Base-by-base conservation (phyloP, 2,329 filamentous ascomycete genomes). In the Neophaeococcomyces aloes region DNA sequence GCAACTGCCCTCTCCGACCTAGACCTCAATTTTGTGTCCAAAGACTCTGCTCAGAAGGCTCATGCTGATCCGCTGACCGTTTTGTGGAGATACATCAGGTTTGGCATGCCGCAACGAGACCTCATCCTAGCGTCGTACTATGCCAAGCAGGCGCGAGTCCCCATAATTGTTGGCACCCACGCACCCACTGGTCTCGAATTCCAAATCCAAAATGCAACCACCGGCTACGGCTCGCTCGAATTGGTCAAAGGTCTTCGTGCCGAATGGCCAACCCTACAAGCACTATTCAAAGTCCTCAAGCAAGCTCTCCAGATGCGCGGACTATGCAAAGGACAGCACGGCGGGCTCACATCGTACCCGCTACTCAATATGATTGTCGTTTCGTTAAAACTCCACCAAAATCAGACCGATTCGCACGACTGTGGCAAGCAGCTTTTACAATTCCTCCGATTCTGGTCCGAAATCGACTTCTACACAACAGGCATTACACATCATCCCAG, bases 301-400 rank as follows among this genome's bases (percentile, higher is more conserved):
- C 62, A 69, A 38, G 61, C 68, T 13, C 61, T 81, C 31, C 65
- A 72, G 40, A 60, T 70, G 17, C 67, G 71, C 30, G 65, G 64
- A 18, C 56, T 79, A 2, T 64, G 65, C 25, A 67, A 72, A 41
- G 64, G 69, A 14, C 65, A 60, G 42, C 53, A 57, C 2, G 68
- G 68, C n/a, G 71, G 73, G 1, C 58, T 79, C 27, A 68, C 67
- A 13, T 69, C 73, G 0, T 76, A 79, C 53, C 62, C 67, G 10
- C 60, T 77, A 7, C 67, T 76, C 53, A 71, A 77, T 61, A 72
- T 79, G 64, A 58, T 79, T 14, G 69, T 73, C 11, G 71, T 74
- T 4, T 68, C 70, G 21, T 57, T 78, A 21, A 70, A 69, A 48
- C 62, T 69, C 48, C 59, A 59, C 25, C 60, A 64, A 23, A 60